These are phyloP conservation scores for Ambrosiella xylebori DNA, from an alignment of 2,329 filamentous ascomycete species.

Conservation along the genomic window DNA sequence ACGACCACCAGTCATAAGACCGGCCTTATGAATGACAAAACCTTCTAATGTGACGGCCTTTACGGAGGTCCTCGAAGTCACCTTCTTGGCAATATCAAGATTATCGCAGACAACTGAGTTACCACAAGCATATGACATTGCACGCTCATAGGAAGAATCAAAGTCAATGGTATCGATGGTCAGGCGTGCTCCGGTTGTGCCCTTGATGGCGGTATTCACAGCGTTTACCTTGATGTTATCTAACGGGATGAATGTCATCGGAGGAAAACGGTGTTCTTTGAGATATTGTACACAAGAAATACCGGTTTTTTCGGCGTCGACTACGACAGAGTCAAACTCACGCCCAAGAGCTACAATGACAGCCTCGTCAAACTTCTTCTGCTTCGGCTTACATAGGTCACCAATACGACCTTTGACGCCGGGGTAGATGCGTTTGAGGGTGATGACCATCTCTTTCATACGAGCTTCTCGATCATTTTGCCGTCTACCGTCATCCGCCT, in stretches of 20 bases:
- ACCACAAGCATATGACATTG: slow-evolving; percentile 87
- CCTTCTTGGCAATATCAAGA: slow-evolving; percentile 67
- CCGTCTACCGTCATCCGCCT: slow-evolving; percentile 69
- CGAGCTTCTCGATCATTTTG: slow-evolving; percentile 69
- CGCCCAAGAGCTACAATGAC: slow-evolving; percentile 82
- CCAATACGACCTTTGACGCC: slow-evolving; percentile 82
- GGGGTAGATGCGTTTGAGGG: slow-evolving; percentile 77
- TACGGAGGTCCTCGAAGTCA: slow-evolving; percentile 70
- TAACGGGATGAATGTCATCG: slow-evolving; percentile 86
- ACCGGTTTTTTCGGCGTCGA: slow-evolving; percentile 87
- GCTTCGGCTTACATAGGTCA: slow-evolving; percentile 86
- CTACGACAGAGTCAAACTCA: slow-evolving; percentile 86
- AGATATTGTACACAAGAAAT: slow-evolving; percentile 89
- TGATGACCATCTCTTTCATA: slow-evolving; percentile 67
- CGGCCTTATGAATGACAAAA: slow-evolving; percentile 92
- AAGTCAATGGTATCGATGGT: slow-evolving; percentile 96
- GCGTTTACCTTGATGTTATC: slow-evolving; percentile 95
- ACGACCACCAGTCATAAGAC: slow-evolving; percentile 89
- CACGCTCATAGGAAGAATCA: slow-evolving; percentile 71
- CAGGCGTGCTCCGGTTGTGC: slow-evolving; percentile 67
- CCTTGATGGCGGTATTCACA: slow-evolving; percentile 78
- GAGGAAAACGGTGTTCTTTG: slow-evolving; percentile 70
- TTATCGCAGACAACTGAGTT: slow-evolving; percentile 90
- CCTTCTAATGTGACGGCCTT: slow-evolving; percentile 92
- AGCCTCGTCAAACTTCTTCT: slow-evolving; percentile 90